Evolutionary conservation across 495 filamentous ascomycete genomes (phyloP).

Genomic region (Aspergillus diversus): DNA sequence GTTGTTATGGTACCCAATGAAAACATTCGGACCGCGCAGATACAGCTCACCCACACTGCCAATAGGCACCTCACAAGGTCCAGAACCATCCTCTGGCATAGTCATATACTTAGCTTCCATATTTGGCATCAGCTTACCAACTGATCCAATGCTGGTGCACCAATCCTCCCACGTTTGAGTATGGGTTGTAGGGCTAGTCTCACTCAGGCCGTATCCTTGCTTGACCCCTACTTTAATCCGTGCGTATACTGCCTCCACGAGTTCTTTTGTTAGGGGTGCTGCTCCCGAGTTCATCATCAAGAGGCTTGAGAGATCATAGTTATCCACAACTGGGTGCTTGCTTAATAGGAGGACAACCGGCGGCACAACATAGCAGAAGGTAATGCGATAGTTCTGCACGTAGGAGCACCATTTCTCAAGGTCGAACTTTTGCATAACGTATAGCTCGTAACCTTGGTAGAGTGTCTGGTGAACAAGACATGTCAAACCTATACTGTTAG

Average conservation of each 20-base stretch:
- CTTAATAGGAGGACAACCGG: slow-evolving; percentile 80
- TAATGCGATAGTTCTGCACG: slow-evolving; percentile 75
- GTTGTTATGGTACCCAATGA: slow-evolving; percentile 77
- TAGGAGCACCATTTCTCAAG: slow-evolving; percentile 76
- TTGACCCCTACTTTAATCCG: slow-evolving; percentile 75
- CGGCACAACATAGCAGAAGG: slow-evolving; percentile 81
- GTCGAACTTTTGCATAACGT: slow-evolving; percentile 86
- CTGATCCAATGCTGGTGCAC: slow-evolving; percentile 77
- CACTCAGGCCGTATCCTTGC: slow-evolving; percentile 87
- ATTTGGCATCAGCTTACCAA: slow-evolving; percentile 79
- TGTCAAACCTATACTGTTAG: slow-evolving; percentile 43
- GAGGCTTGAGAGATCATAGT: slow-evolving; percentile 79
- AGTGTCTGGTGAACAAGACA: slow-evolving; percentile 67
- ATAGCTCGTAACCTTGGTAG: slow-evolving; percentile 64
- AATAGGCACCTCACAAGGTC: slow-evolving; percentile 58
- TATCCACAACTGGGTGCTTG: slow-evolving; percentile 75
- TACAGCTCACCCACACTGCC: slow-evolving; percentile 71
- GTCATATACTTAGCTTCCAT: slow-evolving; percentile 78
- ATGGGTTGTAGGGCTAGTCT: slow-evolving; percentile 62
- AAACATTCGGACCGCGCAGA: slow-evolving; percentile 64
- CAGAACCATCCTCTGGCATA: slow-evolving; percentile 55
- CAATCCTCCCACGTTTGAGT: slow-evolving; percentile 77
- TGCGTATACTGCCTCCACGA: slow-evolving; percentile 77
- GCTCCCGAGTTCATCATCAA: slow-evolving; percentile 89
- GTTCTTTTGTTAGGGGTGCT: slow-evolving; percentile 81